A percentile compares a stretch with the other conserved stretches of the same genome.
These are phyloP conservation scores for Ceratocystis variospora DNA, from an alignment of 2,329 filamentous ascomycete species.

Conservation along the genomic window DNA sequence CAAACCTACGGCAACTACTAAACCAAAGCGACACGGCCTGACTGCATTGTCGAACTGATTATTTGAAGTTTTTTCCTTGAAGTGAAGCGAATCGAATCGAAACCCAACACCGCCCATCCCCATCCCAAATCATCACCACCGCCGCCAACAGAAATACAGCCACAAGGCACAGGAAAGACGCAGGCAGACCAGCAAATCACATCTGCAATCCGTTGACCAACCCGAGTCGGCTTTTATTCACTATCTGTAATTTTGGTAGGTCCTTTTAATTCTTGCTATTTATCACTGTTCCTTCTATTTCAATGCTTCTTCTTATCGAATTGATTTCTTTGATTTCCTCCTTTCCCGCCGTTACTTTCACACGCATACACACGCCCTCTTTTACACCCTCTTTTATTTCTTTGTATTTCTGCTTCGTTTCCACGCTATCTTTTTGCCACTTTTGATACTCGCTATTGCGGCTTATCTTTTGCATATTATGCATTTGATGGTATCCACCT, in stretches of 20 bases:
- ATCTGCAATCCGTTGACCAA: neutral
- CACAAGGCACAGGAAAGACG: neutral
- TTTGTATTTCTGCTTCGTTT: neutral
- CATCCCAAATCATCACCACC: neutral
- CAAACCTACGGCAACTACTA: neutral
- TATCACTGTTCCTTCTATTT: slow-evolving; percentile 2
- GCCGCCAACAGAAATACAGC: neutral
- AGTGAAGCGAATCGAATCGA: neutral
- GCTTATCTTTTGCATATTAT: slow-evolving; percentile 9
- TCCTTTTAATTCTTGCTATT: neutral
- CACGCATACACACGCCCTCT: neutral
- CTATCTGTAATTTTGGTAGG: neutral
- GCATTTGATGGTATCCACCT: slow-evolving; percentile 6
- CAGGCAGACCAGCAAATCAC: neutral
- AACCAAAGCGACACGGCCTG: neutral
- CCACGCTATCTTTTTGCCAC: slow-evolving; percentile 2
- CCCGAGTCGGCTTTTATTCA: neutral
- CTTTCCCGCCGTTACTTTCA: neutral
- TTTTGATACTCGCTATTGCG: neutral
- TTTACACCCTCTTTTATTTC: neutral
- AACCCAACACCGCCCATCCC: slow-evolving; percentile 1
- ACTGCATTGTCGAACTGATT: slow-evolving; percentile 6
- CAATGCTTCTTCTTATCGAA: neutral
- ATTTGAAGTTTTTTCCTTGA: neutral
- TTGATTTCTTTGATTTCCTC: neutral